These are phyloP conservation scores for Fusarium guadeloupense DNA, from an alignment of 2,329 filamentous ascomycete genomes.

Conservation along the genomic window DNA sequence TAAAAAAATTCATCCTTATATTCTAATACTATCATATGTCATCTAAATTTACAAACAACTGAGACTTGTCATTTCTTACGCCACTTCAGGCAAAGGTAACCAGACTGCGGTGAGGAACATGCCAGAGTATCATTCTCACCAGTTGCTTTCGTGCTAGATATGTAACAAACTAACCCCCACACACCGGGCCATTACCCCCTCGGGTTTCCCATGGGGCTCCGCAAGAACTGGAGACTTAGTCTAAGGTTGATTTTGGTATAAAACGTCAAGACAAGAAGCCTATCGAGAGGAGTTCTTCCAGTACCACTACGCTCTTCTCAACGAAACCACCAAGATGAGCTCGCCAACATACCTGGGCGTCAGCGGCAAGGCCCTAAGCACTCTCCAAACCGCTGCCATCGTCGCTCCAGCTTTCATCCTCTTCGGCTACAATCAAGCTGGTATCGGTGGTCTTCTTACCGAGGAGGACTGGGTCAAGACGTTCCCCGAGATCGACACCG, in stretches of 20 bases:
- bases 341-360: conserved; percentile 46
- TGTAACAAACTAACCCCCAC: conserved; percentile 18
- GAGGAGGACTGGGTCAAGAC: conserved; percentile 66
- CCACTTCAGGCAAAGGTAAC: too few species aligned
- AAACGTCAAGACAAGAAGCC: not conserved
- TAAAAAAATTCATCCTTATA: not conserved
- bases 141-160: not conserved
- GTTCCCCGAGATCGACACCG: conserved; percentile 59
- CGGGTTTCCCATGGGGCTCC: conserved; percentile 32
- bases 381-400: conserved; percentile 53
- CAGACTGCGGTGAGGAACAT: not conserved
- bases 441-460: conserved; percentile 75
- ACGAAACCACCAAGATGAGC: conserved; percentile 18
- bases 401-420: conserved; percentile 56
- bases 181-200: conserved; percentile 13
- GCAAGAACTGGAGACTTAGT: conserved; percentile 10
- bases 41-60: too few species aligned
- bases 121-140: not conserved
- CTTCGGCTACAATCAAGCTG: conserved; percentile 71
- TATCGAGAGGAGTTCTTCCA: too few species aligned
- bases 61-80: too few species aligned
- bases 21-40: too few species aligned
- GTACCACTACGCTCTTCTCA: not conserved
- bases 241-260: not conserved
- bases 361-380: conserved; percentile 48